Evolutionary conservation across 2,329 filamentous ascomycete genomes (phyloP), one percentile per base, ranked within the genome.

Genomic region (Aurifilum marmelostoma): DNA sequence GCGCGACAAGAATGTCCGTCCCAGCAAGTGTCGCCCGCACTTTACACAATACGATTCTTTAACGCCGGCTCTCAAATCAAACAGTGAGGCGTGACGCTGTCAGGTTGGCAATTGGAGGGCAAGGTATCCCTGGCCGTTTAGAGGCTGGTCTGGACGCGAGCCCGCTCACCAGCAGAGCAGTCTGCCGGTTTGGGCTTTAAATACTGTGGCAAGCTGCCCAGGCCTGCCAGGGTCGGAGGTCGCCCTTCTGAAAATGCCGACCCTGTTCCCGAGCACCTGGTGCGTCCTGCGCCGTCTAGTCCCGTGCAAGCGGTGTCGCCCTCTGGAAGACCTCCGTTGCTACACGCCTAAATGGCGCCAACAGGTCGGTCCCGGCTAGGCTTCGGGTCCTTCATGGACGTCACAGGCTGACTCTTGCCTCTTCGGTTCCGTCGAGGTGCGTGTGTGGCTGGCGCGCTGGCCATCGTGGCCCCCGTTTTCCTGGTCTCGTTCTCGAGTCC

Each of bases 241-340:
- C 52, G 52, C 52, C 52, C 18, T 27, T 56, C 32, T 5, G 3
- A 9, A 56, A 56, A 29, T 14, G 24, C 52, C 52, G 50, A 54
- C 43, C n/a, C 11, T 54, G 24, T 27, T 54, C 11, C 50, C 50
- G n/a, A 54, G 50, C 11, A 14, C 9, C 29, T 34, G 54, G 29
- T 59, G 54, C 29, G 18, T 37, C 29, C 56, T 29, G 56, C 29
- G 56, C 56, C 56, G 54, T 21, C 16, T 18, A 29, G 56, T 47
- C 41, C 41, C 41, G 41, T 47, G 41, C 41, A 47, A 59, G 27
- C 56, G 56, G 56, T 32, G 32, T 59, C 56, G 56, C 56, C 56
- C 7, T 59, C 32, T 59, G 29, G 18, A 37, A 34, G 56, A 59
- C 32, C 56, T 59, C 56, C 56, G 56, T 59, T 14, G 24, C 7